A percentile compares a stretch with the other conserved stretches of the same genome.
phyloP scores from a whole-genome alignment of 1,284 basidiomycete genomes.

The Termitomyces sp. region DNA sequence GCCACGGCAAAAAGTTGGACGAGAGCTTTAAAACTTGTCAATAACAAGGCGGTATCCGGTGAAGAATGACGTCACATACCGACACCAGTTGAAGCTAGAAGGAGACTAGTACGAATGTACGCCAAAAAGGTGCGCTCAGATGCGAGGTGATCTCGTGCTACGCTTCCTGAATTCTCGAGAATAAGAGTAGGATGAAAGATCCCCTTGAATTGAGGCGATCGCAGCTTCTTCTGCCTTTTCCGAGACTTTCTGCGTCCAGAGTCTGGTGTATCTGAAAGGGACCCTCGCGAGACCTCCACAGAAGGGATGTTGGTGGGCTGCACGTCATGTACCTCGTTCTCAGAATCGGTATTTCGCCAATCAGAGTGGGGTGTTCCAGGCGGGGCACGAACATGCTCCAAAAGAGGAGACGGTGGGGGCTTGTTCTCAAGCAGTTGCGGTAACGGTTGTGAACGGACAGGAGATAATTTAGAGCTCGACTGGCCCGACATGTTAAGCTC shows the following conservation, averaged over 20 bases:
- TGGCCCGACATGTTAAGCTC: background rate
- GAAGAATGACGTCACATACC: conserved; percentile 29
- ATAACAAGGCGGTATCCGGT: background rate
- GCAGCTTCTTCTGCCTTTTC: conserved; percentile 1
- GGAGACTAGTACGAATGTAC: conserved; percentile 44
- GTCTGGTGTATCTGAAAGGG: background rate
- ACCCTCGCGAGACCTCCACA: background rate
- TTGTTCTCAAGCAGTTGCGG: conserved; percentile 2
- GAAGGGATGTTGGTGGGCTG: background rate
- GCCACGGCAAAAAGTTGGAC: conserved; percentile 19
- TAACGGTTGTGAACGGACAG: background rate
- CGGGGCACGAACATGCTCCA: conserved; percentile 8
- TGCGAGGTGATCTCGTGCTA: conserved; percentile 46
- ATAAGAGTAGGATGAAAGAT: conserved; percentile 23
- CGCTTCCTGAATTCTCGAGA: conserved; percentile 39
- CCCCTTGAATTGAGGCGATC: background rate
- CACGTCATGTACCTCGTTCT: background rate
- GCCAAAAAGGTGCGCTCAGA: conserved; percentile 46
- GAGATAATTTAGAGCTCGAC: background rate
- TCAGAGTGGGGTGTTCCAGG: conserved; percentile 10
- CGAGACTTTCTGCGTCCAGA: conserved; percentile 2
- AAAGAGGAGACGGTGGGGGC: conserved; percentile 1
- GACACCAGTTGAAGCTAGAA: conserved; percentile 42
- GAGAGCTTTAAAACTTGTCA: conserved; percentile 7
- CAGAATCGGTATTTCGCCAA: background rate